These are phyloP conservation scores for Guadua angustifolia DNA, from an alignment of 176 grass and related monocot species.

Conservation along the genomic window DNA sequence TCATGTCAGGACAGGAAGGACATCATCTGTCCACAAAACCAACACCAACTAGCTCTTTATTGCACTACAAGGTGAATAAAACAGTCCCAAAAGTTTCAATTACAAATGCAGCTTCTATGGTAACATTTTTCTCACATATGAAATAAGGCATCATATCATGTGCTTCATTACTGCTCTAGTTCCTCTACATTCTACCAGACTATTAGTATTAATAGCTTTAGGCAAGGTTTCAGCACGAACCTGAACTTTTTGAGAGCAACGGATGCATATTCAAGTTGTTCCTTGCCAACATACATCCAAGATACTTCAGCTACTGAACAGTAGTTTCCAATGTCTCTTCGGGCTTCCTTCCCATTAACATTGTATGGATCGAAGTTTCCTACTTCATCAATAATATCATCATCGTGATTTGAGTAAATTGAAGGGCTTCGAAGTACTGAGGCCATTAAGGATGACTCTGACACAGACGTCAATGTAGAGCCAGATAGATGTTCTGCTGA, in stretches of 20 bases:
- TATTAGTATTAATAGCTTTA: constrained; percentile 18
- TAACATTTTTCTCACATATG: constrained; percentile 7
- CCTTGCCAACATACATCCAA: constrained; percentile 90
- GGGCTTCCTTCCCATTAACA: constrained; percentile 71
- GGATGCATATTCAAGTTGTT: constrained; percentile 89
- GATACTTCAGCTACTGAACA: constrained; percentile 71
- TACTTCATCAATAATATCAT: constrained; percentile 52
- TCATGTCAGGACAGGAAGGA: neutral
- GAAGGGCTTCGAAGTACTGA: constrained; percentile 63
- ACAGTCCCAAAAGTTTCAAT: neutral
- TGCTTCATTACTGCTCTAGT: neutral
- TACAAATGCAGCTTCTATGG: neutral
- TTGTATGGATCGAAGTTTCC: constrained; percentile 75
- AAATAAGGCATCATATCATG: neutral
- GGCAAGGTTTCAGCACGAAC: constrained; percentile 44
- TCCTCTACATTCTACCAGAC: neutral
- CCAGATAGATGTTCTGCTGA: constrained; percentile 62
- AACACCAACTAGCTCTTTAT: neutral
- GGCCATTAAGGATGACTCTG: constrained; percentile 66
- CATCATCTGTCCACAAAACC: neutral
- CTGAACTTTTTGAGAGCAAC: constrained; percentile 87
- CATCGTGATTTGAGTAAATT: constrained; percentile 50
- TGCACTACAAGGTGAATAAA: neutral
- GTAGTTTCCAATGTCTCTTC: constrained; percentile 83
- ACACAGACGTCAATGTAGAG: constrained; percentile 61